Conservation (phyloP, 345 rosid genomes). For the Orychophragmus violaceus region DNA sequence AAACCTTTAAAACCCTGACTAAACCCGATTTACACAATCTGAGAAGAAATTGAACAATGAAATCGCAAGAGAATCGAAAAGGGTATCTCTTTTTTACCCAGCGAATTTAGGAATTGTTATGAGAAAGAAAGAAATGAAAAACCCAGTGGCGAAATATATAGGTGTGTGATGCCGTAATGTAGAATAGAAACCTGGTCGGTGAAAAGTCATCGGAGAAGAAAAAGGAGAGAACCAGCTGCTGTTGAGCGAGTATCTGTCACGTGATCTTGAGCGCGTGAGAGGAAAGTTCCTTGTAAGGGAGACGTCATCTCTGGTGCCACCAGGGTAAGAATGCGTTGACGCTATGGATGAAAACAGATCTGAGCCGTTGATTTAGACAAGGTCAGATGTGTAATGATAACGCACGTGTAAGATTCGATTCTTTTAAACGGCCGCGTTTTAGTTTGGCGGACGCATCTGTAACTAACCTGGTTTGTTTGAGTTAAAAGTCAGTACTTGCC, state of each 20-base stretch:
- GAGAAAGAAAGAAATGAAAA: not conserved
- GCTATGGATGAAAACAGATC: not conserved
- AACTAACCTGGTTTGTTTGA: conserved; percentile 1
- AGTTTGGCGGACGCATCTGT: not conserved
- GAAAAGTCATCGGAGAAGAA: conserved; percentile 12
- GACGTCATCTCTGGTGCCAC: conserved; percentile 25
- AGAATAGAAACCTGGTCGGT: conserved; percentile 21
- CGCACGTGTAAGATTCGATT: conserved; percentile 18
- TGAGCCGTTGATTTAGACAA: conserved; percentile 1
- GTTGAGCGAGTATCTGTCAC: conserved; percentile 12
- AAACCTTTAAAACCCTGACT: not conserved
- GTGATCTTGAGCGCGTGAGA: conserved; percentile 13
- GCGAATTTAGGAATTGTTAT: not conserved
- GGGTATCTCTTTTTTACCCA: not conserved
- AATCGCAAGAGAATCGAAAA: not conserved
- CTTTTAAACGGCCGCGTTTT: conserved; percentile 12
- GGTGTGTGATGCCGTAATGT: conserved; percentile 14
- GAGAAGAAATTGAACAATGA: not conserved
- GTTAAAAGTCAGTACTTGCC: not conserved
- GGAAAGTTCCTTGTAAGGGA: not conserved
- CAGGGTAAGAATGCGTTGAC: conserved; percentile 26
- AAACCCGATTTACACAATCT: not conserved
- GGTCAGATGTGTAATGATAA: not conserved
- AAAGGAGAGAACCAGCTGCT: not conserved
- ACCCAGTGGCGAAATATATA: conserved; percentile 14